These are phyloP conservation scores for Amanita subjunquillea DNA, from an alignment of 768 basidiomycete species.

Conservation along the genomic window DNA sequence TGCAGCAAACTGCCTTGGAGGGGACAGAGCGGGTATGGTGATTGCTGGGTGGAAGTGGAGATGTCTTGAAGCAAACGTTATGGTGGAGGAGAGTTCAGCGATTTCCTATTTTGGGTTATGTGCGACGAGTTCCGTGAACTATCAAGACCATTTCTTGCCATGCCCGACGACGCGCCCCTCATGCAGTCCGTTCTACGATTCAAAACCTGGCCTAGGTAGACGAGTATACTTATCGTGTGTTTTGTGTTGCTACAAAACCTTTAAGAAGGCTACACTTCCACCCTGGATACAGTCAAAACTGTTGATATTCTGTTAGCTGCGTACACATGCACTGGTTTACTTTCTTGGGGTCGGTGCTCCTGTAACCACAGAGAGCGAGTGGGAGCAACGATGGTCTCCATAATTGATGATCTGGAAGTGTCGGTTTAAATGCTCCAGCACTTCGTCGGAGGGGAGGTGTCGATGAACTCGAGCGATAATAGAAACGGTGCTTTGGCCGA, in stretches of 20 bases:
- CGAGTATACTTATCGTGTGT: no score
- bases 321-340: slow-evolving; percentile 8
- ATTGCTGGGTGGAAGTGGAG: slow-evolving; percentile 26
- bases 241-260: no score
- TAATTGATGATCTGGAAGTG: slow-evolving; percentile 52
- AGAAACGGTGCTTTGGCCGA: slow-evolving; percentile 39
- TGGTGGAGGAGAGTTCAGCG: not conserved
- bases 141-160: no score
- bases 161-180: no score
- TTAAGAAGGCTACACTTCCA: slow-evolving; percentile 18
- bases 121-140: no score
- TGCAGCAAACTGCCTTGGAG: slow-evolving; percentile 12
- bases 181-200: no score
- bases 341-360: slow-evolving; percentile 27
- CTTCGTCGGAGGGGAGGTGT: slow-evolving; percentile 40
- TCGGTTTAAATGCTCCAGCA: slow-evolving; percentile 27
- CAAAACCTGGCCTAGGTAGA: no score
- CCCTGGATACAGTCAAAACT: slow-evolving; percentile 20
- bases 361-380: slow-evolving; percentile 39
- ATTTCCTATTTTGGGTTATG: no score
- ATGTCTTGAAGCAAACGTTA: slow-evolving; percentile 20
- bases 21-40: slow-evolving; percentile 22
- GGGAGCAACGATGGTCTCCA: slow-evolving; percentile 49
- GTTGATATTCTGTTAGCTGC: no score
- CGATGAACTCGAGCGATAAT: slow-evolving; percentile 36